Percentiles rank a stretch among this genome's conserved stretches.
Evolutionary conservation across 2,329 filamentous ascomycete species (phyloP).

Genomic region (Colletotrichum musae): DNA sequence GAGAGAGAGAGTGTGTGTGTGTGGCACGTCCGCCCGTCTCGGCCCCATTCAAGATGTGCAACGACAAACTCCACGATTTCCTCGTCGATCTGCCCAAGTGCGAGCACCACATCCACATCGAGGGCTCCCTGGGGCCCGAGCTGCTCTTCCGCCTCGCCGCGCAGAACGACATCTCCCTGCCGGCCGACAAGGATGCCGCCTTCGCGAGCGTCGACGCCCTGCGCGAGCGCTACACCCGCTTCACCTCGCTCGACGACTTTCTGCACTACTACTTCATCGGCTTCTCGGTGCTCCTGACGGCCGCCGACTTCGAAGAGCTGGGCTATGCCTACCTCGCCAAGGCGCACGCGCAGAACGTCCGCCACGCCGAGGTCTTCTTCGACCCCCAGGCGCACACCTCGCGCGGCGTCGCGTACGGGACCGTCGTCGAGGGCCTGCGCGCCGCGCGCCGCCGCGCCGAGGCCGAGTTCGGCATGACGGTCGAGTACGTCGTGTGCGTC

Average conservation of each 20-base stretch:
- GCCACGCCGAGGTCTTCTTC: constrained; percentile 85
- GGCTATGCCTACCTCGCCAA: constrained; percentile 80
- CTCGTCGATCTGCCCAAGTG: constrained; percentile 80
- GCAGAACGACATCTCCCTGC: constrained; percentile 76
- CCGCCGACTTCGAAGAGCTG: constrained; percentile 79
- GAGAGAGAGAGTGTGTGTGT: no score
- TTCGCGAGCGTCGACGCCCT: constrained; percentile 74
- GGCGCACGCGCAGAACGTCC: constrained; percentile 75
- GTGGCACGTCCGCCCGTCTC: background rate
- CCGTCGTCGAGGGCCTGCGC: constrained; percentile 74
- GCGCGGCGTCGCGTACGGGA: constrained; percentile 74
- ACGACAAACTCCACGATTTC: constrained; percentile 68
- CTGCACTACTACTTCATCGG: constrained; percentile 84
- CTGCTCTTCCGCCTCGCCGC: constrained; percentile 79
- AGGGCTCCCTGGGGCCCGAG: constrained; percentile 79
- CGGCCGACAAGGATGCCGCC: constrained; percentile 67
- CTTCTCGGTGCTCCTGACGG: constrained; percentile 76
- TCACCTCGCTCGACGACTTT: constrained; percentile 83
- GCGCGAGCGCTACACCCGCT: constrained; percentile 74
- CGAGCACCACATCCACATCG: constrained; percentile 86
- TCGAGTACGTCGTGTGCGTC: constrained; percentile 79
- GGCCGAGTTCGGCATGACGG: constrained; percentile 74
- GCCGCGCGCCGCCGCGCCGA: constrained; percentile 73
- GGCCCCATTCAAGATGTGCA: constrained; percentile 64
- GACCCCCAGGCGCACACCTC: constrained; percentile 82